These are phyloP conservation scores for Auriscalpium vulgare DNA, from an alignment of 768 basidiomycete genomes.

Conservation along the genomic window DNA sequence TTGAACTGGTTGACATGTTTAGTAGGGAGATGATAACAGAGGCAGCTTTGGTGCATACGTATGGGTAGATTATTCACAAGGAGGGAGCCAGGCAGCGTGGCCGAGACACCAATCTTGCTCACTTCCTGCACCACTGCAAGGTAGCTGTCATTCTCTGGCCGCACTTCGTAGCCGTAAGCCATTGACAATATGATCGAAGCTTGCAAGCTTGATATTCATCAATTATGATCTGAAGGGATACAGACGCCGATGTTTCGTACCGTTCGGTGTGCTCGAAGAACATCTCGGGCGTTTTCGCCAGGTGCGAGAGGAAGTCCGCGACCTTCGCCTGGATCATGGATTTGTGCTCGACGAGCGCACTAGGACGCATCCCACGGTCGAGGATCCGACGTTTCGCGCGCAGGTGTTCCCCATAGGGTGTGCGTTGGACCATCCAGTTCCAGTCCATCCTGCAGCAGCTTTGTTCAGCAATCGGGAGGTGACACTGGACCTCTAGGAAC, in stretches of 20 bases:
- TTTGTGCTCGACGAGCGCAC: not conserved
- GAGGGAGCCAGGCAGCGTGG: not conserved
- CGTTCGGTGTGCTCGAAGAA: not conserved
- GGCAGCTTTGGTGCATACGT: not conserved
- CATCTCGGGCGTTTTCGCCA: not conserved
- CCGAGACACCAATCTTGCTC: not conserved
- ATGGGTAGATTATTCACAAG: conserved; percentile 1
- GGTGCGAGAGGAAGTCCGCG: not conserved
- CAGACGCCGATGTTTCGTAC: not conserved
- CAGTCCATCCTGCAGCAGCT: conserved; percentile 1
- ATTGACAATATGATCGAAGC: conserved; percentile 1
- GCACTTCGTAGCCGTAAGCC: conserved; percentile 3
- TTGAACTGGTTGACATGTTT: not conserved
- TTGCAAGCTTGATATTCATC: not conserved
- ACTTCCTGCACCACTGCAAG: not conserved
- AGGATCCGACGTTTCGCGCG: not conserved
- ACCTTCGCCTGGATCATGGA: not conserved
- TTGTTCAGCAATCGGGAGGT: not conserved
- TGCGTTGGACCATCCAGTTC: not conserved
- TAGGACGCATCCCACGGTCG: not conserved
- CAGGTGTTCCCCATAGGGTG: not conserved
- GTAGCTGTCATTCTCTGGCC: not conserved
- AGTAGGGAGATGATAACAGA: not conserved
- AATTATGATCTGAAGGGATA: not conserved
- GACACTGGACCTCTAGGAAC: too few relatives aligned